These are phyloP conservation scores for Osmanthus fragrans DNA, from an alignment of 257 asterid species.

Conservation along the genomic window DNA sequence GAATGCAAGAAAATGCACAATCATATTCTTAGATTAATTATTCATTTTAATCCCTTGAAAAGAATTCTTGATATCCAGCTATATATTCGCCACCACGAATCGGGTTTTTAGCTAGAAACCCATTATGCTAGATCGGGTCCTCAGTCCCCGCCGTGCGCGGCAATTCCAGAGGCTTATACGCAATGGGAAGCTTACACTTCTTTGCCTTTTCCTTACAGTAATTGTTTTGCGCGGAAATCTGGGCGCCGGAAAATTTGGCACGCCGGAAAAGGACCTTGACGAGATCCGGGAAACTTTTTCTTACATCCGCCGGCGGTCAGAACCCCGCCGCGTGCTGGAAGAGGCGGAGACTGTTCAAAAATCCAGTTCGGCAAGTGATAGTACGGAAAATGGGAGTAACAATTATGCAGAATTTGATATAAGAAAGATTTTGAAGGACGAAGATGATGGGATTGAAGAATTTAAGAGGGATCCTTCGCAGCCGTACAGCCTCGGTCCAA, in stretches of 20 bases:
- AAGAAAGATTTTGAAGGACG: neutral
- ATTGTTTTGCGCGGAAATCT: neutral
- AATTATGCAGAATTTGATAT: neutral
- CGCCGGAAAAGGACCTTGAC: neutral
- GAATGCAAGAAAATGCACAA: no score
- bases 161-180: neutral
- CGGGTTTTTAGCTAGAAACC: no score
- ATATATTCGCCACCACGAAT: no score
- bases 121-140: no score
- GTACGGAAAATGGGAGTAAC: neutral
- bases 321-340: neutral
- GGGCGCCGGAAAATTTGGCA: neutral
- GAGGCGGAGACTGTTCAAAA: neutral
- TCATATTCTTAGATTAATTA: no score
- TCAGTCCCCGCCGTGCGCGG: neutral
- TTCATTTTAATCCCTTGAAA: no score
- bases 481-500: neutral
- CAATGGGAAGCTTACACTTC: neutral
- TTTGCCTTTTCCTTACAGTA: neutral
- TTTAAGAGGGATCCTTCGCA: neutral
- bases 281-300: neutral
- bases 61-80: no score
- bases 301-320: neutral
- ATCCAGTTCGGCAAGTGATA: neutral
- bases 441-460: neutral